Conservation (phyloP, 2,329 filamentous ascomycete species). For the Scytalidium lignicola region DNA sequence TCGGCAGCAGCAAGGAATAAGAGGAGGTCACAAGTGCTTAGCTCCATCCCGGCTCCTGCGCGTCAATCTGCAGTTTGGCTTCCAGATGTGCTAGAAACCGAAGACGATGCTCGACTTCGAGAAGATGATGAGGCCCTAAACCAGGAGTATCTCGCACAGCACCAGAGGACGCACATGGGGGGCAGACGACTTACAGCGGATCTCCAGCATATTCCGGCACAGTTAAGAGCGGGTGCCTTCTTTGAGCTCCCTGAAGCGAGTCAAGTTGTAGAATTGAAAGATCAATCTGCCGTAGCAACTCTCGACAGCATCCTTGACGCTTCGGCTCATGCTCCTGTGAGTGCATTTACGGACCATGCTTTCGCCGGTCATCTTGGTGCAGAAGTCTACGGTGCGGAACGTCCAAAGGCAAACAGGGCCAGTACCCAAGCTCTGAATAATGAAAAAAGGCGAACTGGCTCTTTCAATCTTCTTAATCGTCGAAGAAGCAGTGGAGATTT, state of each 20-base stretch:
- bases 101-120: constrained; percentile 12
- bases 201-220: constrained; percentile 63
- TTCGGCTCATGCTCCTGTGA: constrained; percentile 80
- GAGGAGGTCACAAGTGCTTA: constrained; percentile 68
- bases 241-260: constrained; percentile 66
- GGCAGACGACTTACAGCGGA: constrained; percentile 26
- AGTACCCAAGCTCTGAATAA: constrained; percentile 28
- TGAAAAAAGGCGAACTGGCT: constrained; percentile 40
- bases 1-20: constrained; percentile 60
- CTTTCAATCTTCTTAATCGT: constrained; percentile 37
- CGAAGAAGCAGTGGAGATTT: constrained; percentile 19
- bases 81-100: constrained; percentile 25
- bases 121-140: constrained; percentile 19
- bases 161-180: constrained; percentile 26
- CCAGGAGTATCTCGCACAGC: constrained; percentile 27
- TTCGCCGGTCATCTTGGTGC: constrained; percentile 71
- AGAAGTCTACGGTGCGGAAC: constrained; percentile 65
- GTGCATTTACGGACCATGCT: constrained; percentile 84
- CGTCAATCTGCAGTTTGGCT: constrained; percentile 33
- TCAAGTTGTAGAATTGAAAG: constrained; percentile 53
- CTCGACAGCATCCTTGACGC: constrained; percentile 90
- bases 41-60: constrained; percentile 48
- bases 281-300: constrained; percentile 81
- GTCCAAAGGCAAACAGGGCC: constrained; percentile 48
- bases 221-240: constrained; percentile 84